phyloP scores from a whole-genome alignment of 352 stramenopile species.

The Phytophthora europaea region DNA sequence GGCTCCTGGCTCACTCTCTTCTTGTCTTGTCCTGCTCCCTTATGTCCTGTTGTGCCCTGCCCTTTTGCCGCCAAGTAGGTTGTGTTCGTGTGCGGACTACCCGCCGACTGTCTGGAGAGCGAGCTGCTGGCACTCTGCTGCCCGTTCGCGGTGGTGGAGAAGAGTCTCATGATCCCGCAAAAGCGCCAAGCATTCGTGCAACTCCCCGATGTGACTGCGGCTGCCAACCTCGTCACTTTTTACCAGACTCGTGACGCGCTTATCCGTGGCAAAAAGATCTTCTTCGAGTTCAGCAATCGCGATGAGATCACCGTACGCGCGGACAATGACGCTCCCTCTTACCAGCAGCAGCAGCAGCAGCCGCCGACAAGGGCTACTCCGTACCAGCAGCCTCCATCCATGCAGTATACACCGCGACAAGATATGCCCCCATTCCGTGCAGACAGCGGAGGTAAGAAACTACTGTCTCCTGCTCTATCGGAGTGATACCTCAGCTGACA shows the following conservation, averaged over 20 bases:
- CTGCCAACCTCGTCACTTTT: conserved; percentile 81
- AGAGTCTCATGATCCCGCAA: conserved; percentile 75
- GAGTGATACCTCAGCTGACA: neutral
- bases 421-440: conserved; percentile 20
- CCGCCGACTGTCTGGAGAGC: conserved; percentile 82
- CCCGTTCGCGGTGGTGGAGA: conserved; percentile 86
- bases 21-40: conserved; percentile 18
- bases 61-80: conserved; percentile 52
- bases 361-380: conserved; percentile 15
- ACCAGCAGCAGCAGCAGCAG: conserved; percentile 49
- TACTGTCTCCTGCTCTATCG: neutral
- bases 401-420: conserved; percentile 33
- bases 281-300: conserved; percentile 79
- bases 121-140: conserved; percentile 86
- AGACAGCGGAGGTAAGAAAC: conserved; percentile 28
- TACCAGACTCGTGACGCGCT: conserved; percentile 81
- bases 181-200: conserved; percentile 88
- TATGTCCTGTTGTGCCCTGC: conserved; percentile 38
- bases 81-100: conserved; percentile 81
- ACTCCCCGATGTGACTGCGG: conserved; percentile 69
- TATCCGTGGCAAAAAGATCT: conserved; percentile 84
- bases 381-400: conserved; percentile 36
- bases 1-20: conserved; percentile 23
- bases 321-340: conserved; percentile 35
- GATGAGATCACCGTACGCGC: conserved; percentile 64